These are phyloP conservation scores for Penicillium fuscoglaucum DNA, from an alignment of 2,329 filamentous ascomycete genomes.

Conservation along the genomic window DNA sequence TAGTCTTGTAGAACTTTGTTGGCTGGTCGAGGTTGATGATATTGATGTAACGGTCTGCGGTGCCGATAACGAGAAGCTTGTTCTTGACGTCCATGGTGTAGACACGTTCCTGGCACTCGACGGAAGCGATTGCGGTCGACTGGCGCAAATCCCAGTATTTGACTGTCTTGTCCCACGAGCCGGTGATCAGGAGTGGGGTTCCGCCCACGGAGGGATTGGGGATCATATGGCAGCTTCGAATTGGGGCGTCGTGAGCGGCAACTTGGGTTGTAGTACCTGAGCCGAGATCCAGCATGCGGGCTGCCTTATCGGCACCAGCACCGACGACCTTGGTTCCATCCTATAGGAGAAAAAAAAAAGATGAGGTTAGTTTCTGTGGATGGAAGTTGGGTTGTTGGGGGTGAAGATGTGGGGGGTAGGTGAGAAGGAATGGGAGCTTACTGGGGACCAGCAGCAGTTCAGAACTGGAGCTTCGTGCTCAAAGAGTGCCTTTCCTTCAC, in stretches of 20 bases:
- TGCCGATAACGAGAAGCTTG: constrained; percentile 85
- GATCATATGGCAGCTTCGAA: constrained; percentile 76
- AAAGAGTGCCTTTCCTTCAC: constrained; percentile 80
- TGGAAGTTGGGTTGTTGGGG: background rate
- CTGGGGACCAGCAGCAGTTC: constrained; percentile 83
- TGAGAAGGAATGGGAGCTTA: constrained; percentile 46
- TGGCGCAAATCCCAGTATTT: constrained; percentile 59
- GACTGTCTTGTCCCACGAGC: constrained; percentile 62
- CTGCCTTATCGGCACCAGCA: constrained; percentile 85
- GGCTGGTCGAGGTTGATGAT: constrained; percentile 89
- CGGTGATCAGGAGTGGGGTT: constrained; percentile 82
- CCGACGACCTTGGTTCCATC: constrained; percentile 88
- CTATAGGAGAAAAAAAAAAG: constrained; percentile 48
- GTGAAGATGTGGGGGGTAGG: background rate
- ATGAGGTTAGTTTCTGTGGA: constrained; percentile 7
- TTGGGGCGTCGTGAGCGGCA: constrained; percentile 79
- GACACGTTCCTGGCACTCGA: constrained; percentile 55
- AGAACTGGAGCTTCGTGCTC: constrained; percentile 85
- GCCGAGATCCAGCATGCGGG: constrained; percentile 81
- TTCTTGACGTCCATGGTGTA: constrained; percentile 92
- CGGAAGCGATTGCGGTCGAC: constrained; percentile 45
- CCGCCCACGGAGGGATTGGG: constrained; percentile 55
- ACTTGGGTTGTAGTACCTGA: constrained; percentile 63
- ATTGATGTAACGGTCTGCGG: constrained; percentile 94
- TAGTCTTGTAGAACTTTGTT: constrained; percentile 88